A percentile compares a stretch with the other conserved stretches of the same genome.
phyloP scores from a whole-genome alignment of 176 grass and related monocot species.

The Oryza glumipatula region DNA sequence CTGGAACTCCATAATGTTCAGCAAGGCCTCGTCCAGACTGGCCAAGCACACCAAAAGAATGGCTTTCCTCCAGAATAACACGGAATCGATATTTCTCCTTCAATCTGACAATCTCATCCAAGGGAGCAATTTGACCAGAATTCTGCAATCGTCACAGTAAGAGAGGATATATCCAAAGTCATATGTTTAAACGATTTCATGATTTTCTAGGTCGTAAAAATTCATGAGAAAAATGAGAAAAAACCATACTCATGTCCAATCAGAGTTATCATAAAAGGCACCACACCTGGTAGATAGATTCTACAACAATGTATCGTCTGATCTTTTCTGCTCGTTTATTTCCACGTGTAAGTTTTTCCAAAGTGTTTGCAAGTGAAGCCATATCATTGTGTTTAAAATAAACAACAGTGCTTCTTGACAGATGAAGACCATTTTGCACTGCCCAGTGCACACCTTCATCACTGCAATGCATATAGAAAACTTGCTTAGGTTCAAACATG shows the following conservation, averaged over 20 bases:
- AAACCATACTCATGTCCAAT: constrained; percentile 13
- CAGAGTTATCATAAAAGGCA: constrained; percentile 12
- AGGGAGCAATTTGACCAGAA: constrained; percentile 83
- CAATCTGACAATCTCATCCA: constrained; percentile 92
- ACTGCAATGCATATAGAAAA: constrained; percentile 54
- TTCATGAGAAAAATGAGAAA: constrained; percentile 29
- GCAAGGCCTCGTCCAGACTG: constrained; percentile 89
- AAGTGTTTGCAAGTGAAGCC: constrained; percentile 73
- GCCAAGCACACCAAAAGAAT: constrained; percentile 98
- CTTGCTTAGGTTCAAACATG: background rate
- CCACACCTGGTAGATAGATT: constrained; percentile 93
- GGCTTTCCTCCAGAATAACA: constrained; percentile 88
- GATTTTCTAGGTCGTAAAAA: constrained; percentile 24
- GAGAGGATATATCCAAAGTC: constrained; percentile 24
- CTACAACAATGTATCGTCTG: constrained; percentile 97
- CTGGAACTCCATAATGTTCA: constrained; percentile 85
- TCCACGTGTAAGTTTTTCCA: constrained; percentile 79
- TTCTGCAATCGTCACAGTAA: constrained; percentile 61
- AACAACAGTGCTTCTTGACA: constrained; percentile 90
- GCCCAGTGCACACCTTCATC: constrained; percentile 97
- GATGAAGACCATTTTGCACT: constrained; percentile 89
- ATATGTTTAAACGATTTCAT: constrained; percentile 21
- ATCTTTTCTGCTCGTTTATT: constrained; percentile 85
- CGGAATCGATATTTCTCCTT: constrained; percentile 96
- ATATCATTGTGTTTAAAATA: constrained; percentile 99